Evolutionary conservation across 306 rosid species (phyloP).

Genomic region (Hippophae rhamnoides): DNA sequence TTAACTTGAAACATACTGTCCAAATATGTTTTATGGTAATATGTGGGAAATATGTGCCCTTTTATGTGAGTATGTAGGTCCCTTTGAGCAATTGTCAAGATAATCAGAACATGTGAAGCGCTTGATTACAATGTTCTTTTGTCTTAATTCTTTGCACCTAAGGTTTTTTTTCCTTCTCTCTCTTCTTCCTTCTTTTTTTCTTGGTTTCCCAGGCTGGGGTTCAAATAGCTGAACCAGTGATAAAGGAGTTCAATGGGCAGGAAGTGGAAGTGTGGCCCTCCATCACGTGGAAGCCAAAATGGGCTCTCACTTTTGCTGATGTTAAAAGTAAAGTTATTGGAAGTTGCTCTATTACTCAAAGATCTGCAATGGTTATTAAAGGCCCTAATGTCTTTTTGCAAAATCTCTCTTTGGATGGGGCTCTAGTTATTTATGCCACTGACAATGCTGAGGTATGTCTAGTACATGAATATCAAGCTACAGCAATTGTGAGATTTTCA

Average conservation of each 20-base stretch:
- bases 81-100: no score
- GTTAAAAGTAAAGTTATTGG: constrained; percentile 69
- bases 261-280: constrained; percentile 92
- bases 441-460: constrained; percentile 62
- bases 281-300: constrained; percentile 82
- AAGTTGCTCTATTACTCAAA: constrained; percentile 61
- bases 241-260: constrained; percentile 65
- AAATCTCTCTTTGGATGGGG: constrained; percentile 73
- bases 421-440: constrained; percentile 53
- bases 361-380: constrained; percentile 67
- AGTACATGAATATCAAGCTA: not conserved
- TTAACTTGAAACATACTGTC: constrained; percentile 2
- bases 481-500: not conserved
- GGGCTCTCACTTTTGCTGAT: constrained; percentile 64
- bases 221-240: constrained; percentile 63
- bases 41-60: no score
- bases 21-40: not conserved
- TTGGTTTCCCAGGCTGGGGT: constrained; percentile 60
- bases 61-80: no score
- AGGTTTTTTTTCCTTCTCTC: no score
- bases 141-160: no score
- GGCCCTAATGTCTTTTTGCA: constrained; percentile 50
- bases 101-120: no score
- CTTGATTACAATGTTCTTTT: no score
- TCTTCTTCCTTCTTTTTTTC: not conserved